These are phyloP conservation scores for Arthrinium phaeospermum DNA, from an alignment of 2,329 filamentous ascomycete genomes.

Conservation along the genomic window DNA sequence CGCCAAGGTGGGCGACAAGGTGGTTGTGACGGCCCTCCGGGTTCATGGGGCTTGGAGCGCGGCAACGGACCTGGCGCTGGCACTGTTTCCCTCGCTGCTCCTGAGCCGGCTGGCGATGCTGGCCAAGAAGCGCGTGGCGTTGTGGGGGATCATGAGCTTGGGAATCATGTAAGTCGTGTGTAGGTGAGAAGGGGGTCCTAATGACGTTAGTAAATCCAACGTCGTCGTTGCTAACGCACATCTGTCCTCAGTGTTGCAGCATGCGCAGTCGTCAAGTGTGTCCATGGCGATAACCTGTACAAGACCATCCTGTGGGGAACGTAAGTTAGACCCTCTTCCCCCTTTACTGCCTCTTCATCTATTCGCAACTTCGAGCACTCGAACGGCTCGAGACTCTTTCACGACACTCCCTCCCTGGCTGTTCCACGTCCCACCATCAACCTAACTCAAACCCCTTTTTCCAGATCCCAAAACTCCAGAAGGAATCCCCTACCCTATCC, in stretches of 20 bases:
- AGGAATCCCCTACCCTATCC: not conserved
- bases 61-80: constrained; percentile 6
- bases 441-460: not conserved
- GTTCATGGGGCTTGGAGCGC: not conserved
- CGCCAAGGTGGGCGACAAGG: not conserved
- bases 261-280: not conserved
- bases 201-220: no score
- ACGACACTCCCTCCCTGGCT: not conserved
- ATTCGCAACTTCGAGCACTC: not conserved
- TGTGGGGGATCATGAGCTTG: constrained; percentile 1
- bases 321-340: not conserved
- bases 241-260: not conserved
- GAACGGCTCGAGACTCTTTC: not conserved
- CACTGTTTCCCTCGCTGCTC: constrained; percentile 1
- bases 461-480: not conserved
- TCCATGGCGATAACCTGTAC: not conserved
- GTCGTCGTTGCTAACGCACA: no score
- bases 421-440: no score
- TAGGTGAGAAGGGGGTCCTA: no score
- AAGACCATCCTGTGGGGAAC: constrained; percentile 3
- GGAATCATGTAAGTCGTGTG: not conserved
- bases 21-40: not conserved
- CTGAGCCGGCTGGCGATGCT: not conserved
- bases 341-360: not conserved
- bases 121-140: not conserved